Evolutionary conservation across 1,139 yeast genomes (phyloP).

Genomic region (Komagataea norvegica): DNA sequence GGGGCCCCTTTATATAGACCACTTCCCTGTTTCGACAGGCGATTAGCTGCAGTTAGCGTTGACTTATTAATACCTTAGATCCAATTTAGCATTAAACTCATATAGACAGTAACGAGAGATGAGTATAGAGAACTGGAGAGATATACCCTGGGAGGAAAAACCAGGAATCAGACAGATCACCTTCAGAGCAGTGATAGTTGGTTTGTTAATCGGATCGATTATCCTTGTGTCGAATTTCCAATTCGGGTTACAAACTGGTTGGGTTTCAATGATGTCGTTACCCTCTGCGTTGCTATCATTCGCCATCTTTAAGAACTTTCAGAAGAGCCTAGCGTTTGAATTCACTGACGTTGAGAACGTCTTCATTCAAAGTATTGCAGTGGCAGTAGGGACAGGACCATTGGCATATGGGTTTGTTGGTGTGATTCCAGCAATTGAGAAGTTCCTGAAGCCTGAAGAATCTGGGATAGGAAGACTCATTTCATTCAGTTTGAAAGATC

Average conservation of each 20-base stretch:
- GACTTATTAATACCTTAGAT: no score
- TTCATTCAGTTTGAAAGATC: slow-evolving; percentile 38
- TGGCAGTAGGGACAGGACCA: slow-evolving; percentile 97
- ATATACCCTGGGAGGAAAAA: slow-evolving; percentile 30
- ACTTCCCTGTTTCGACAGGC: no score
- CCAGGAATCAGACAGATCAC: slow-evolving; percentile 54
- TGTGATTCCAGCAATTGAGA: slow-evolving; percentile 94
- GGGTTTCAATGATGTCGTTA: slow-evolving; percentile 99
- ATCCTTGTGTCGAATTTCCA: slow-evolving; percentile 88
- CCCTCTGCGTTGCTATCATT: slow-evolving; percentile 90
- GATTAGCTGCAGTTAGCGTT: no score
- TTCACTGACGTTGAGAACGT: slow-evolving; percentile 93
- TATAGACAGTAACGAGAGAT: no score
- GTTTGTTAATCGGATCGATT: slow-evolving; percentile 72
- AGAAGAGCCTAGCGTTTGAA: slow-evolving; percentile 35
- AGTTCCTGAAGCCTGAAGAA: slow-evolving; percentile 72
- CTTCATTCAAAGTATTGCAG: slow-evolving; percentile 86
- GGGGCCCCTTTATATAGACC: no score
- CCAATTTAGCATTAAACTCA: no score
- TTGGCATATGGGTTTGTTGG: slow-evolving; percentile 93
- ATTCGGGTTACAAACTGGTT: slow-evolving; percentile 94
- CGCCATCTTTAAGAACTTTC: slow-evolving; percentile 61
- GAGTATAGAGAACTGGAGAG: slow-evolving; percentile 18
- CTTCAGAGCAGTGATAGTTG: slow-evolving; percentile 64
- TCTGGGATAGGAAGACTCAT: slow-evolving; percentile 51